Evolutionary conservation across 1,139 yeast species (phyloP).

Genomic region (Geotrichum europaeum): DNA sequence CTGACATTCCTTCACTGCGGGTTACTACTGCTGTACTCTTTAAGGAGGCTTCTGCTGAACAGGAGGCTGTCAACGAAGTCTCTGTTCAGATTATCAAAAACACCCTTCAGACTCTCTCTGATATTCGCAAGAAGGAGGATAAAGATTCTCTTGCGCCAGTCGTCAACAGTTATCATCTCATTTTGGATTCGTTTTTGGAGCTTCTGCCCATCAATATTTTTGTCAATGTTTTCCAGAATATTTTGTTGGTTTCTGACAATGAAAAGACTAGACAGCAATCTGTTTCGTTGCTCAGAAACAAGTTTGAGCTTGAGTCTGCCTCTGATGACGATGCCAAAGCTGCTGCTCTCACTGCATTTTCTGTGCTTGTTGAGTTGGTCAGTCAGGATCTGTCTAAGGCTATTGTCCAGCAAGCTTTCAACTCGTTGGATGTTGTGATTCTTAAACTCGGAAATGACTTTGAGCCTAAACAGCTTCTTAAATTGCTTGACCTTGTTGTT

Average conservation of each 20-base stretch:
- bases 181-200: constrained; percentile 58
- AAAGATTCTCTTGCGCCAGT: constrained; percentile 1
- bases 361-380: constrained; percentile 21
- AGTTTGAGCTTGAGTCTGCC: constrained; percentile 47
- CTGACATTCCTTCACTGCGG: constrained; percentile 31
- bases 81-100: constrained; percentile 23
- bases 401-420: constrained; percentile 63
- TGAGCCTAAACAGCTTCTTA: constrained; percentile 46
- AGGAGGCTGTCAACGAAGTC: constrained; percentile 15
- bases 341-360: constrained; percentile 33
- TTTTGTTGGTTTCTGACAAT: constrained; percentile 38
- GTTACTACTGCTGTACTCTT: constrained; percentile 23
- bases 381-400: constrained; percentile 28
- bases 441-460: constrained; percentile 54
- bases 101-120: constrained; percentile 18
- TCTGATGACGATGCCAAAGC: constrained; percentile 33
- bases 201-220: constrained; percentile 71
- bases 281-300: constrained; percentile 53
- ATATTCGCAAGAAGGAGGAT: constrained; percentile 5
- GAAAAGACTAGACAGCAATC: constrained; percentile 32
- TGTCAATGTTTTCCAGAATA: constrained; percentile 55
- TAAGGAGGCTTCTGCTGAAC: constrained; percentile 16
- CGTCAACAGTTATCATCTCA: constrained; percentile 32
- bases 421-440: constrained; percentile 58
- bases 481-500: constrained; percentile 47